Percentiles rank a stretch among this genome's conserved stretches.
Conservation (phyloP, 208 protist genomes). For the Wallacemonas collosoma region DNA sequence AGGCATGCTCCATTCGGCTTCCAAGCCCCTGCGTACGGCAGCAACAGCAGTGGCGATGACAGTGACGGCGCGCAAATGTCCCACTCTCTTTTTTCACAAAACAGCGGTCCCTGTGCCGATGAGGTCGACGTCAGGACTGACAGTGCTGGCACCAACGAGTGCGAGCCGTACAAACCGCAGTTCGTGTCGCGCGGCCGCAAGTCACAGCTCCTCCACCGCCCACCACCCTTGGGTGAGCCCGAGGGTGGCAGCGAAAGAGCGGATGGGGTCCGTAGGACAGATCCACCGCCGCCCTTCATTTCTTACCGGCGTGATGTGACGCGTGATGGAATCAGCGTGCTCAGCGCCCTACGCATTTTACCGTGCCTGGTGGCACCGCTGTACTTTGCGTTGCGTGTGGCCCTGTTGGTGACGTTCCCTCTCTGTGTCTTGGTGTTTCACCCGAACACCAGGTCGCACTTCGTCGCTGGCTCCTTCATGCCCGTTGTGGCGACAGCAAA, state of each 20-base stretch:
- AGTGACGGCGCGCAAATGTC: neutral
- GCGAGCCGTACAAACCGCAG: slow-evolving; percentile 2
- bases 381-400: slow-evolving; percentile 33
- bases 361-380: slow-evolving; percentile 26
- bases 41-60: slow-evolving; percentile 8
- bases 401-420: slow-evolving; percentile 30
- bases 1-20: neutral
- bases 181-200: slow-evolving; percentile 12
- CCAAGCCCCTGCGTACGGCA: neutral
- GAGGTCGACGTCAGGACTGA: neutral
- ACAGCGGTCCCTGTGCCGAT: neutral
- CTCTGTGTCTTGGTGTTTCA: slow-evolving; percentile 30
- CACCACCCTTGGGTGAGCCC: neutral
- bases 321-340: slow-evolving; percentile 26
- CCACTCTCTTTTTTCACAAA: slow-evolving; percentile 1
- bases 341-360: slow-evolving; percentile 18
- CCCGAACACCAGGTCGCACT: slow-evolving; percentile 23
- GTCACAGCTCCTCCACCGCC: neutral
- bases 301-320: slow-evolving; percentile 24
- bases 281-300: slow-evolving; percentile 26
- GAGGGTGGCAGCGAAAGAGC: slow-evolving; percentile 5
- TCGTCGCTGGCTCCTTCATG: slow-evolving; percentile 27
- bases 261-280: neutral
- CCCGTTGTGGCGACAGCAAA: slow-evolving; percentile 31
- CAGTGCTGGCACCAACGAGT: neutral